Evolutionary conservation across 2,329 filamentous ascomycete genomes (phyloP).

Genomic region (Aspergillus niger): DNA sequence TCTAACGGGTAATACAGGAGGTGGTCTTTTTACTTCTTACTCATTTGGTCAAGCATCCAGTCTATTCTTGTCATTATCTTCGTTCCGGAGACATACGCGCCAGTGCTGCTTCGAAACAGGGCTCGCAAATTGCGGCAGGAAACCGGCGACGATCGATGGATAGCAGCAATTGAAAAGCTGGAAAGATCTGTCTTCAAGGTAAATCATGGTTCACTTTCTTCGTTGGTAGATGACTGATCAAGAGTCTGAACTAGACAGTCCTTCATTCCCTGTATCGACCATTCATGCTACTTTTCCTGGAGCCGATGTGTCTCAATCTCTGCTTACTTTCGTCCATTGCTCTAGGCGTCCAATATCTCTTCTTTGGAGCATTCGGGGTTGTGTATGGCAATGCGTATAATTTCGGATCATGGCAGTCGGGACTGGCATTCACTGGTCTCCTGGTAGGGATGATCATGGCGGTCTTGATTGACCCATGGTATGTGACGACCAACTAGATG

Average conservation of each 20-base stretch:
- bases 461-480: conserved; percentile 33
- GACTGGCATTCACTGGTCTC: conserved; percentile 67
- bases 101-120: conserved; percentile 52
- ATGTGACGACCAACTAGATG: background rate
- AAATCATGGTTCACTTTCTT: background rate
- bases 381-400: conserved; percentile 72
- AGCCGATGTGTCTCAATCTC: conserved; percentile 79
- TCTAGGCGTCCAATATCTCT: conserved; percentile 80
- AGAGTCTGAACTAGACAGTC: background rate
- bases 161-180: conserved; percentile 70
- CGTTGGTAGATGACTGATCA: background rate
- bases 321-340: conserved; percentile 78
- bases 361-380: conserved; percentile 80
- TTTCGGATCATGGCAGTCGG: conserved; percentile 75
- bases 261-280: conserved; percentile 58
- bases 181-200: conserved; percentile 59
- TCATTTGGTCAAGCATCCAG: conserved; percentile 72
- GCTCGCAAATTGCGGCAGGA: conserved; percentile 67
- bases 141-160: conserved; percentile 71
- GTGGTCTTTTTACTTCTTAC: conserved; percentile 77
- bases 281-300: conserved; percentile 74
- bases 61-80: conserved; percentile 65
- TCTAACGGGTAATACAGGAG: conserved; percentile 44
- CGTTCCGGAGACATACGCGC: conserved; percentile 81
- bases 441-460: conserved; percentile 44